A percentile compares a stretch with the other conserved stretches of the same genome.
Evolutionary conservation across 2,329 filamentous ascomycete species (phyloP).

Genomic region (Trichoderma harzianum): DNA sequence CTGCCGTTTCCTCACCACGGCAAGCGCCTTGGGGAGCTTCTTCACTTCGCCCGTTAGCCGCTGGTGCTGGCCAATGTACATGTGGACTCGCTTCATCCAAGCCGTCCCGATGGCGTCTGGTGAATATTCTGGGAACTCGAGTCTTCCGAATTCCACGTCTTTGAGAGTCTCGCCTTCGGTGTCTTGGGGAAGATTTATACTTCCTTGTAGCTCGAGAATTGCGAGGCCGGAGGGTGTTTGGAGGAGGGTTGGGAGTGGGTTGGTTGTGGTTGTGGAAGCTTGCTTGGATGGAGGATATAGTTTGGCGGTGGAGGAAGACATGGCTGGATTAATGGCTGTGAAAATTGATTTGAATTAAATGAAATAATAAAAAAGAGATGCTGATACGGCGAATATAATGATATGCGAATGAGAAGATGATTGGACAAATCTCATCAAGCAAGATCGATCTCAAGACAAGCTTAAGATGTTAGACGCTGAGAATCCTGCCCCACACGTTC

Average conservation of each 20-base stretch:
- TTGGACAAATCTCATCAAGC: neutral
- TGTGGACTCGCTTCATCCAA: conserved; percentile 88
- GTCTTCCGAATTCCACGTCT: conserved; percentile 57
- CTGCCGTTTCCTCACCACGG: conserved; percentile 63
- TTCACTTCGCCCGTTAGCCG: conserved; percentile 86
- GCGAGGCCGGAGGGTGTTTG: conserved; percentile 88
- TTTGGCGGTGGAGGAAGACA: conserved; percentile 32
- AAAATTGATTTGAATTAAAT: neutral
- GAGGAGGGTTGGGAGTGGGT: conserved; percentile 73
- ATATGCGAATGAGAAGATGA: neutral
- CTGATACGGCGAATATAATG: neutral
- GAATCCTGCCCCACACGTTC: neutral
- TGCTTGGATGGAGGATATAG: conserved; percentile 40
- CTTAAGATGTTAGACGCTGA: neutral
- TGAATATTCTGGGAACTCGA: conserved; percentile 75
- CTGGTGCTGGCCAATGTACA: conserved; percentile 88
- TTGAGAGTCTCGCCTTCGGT: conserved; percentile 30
- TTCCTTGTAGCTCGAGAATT: conserved; percentile 88
- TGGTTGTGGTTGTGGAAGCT: conserved; percentile 27
- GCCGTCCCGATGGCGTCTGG: conserved; percentile 46
- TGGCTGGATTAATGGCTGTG: conserved; percentile 17
- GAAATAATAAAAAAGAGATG: neutral
- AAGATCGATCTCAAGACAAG: neutral
- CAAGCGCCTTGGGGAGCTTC: conserved; percentile 75
- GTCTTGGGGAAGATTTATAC: conserved; percentile 67